phyloP scores from a whole-genome alignment of 805 yeast genomes.

The Saturnispora quitensis region DNA sequence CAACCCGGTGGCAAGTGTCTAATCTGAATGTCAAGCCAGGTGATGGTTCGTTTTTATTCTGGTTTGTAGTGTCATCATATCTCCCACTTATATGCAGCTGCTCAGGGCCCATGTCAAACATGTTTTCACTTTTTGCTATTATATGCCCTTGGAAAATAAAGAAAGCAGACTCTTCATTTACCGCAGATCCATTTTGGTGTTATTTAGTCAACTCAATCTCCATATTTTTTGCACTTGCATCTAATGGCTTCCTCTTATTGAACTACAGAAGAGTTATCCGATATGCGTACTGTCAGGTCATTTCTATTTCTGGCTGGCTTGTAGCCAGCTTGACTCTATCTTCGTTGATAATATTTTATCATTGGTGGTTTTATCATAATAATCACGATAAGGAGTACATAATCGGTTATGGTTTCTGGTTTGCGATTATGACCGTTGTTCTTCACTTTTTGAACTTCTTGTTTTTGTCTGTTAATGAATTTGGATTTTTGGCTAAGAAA shows the following conservation, averaged over 20 bases:
- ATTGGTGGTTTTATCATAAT: slow-evolving; percentile 16
- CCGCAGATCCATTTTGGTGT: slow-evolving; percentile 27
- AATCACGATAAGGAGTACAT: slow-evolving; percentile 14
- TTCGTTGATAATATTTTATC: slow-evolving; percentile 34
- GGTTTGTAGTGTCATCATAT: slow-evolving; percentile 62
- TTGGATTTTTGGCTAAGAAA: slow-evolving; percentile 48
- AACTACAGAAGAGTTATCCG: slow-evolving; percentile 54
- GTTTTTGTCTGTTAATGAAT: slow-evolving; percentile 45
- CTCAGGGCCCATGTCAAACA: slow-evolving; percentile 68
- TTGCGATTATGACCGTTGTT: slow-evolving; percentile 55
- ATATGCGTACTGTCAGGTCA: slow-evolving; percentile 51
- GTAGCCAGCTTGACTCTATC: slow-evolving; percentile 47
- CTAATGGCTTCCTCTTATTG: slow-evolving; percentile 60
- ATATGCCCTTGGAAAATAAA: slow-evolving; percentile 51
- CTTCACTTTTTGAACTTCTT: slow-evolving; percentile 52
- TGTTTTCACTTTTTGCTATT: slow-evolving; percentile 63
- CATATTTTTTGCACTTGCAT: slow-evolving; percentile 52
- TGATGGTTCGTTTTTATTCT: slow-evolving; percentile 27
- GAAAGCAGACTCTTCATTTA: slow-evolving; percentile 2
- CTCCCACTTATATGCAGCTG: slow-evolving; percentile 74
- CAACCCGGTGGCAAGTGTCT: slow-evolving; percentile 24
- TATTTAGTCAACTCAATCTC: slow-evolving; percentile 53
- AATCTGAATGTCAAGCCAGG: slow-evolving; percentile 27
- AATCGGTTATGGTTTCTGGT: slow-evolving; percentile 68
- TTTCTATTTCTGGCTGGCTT: slow-evolving; percentile 59